A percentile compares a stretch with the other conserved stretches of the same genome.
Conservation (phyloP, 495 filamentous ascomycete species). For the Neurospora sp. region DNA sequence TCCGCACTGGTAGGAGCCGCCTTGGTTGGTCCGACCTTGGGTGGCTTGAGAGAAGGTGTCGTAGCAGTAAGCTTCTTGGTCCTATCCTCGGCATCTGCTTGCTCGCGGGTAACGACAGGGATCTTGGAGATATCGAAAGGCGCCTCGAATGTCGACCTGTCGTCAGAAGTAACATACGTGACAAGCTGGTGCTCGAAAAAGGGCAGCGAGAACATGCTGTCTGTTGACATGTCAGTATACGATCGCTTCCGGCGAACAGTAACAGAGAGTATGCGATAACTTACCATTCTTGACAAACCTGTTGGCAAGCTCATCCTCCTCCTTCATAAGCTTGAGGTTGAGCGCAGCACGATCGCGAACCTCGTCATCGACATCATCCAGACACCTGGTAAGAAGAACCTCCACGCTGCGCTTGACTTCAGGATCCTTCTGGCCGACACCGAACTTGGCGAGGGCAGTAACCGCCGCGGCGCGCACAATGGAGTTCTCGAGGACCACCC, state of each 20-base stretch:
- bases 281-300: conserved; percentile 87
- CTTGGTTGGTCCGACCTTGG: conserved; percentile 75
- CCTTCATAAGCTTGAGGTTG: conserved; percentile 81
- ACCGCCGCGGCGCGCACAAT: conserved; percentile 93
- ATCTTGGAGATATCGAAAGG: conserved; percentile 87
- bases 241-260: conserved; percentile 1
- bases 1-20: conserved; percentile 59
- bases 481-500: conserved; percentile 93
- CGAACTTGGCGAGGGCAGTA: conserved; percentile 92
- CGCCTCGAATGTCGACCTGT: conserved; percentile 68
- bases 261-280: conserved; percentile 8
- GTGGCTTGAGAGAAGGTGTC: conserved; percentile 90
- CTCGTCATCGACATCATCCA: conserved; percentile 97
- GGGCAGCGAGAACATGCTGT: conserved; percentile 85
- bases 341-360: conserved; percentile 92
- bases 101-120: conserved; percentile 90
- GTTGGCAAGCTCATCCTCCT: conserved; percentile 70
- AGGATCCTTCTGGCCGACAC: conserved; percentile 89
- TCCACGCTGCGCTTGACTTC: conserved; percentile 93
- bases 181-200: conserved; percentile 95
- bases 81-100: conserved; percentile 92
- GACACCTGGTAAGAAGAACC: conserved; percentile 83
- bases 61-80: conserved; percentile 90
- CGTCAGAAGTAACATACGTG: conserved; percentile 89
- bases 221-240: conserved; percentile 32